Evolutionary conservation across 75 land plant genomes (phyloP), one percentile per base, ranked within the genome.

Genomic region (Cunninghamia lanceolata): DNA sequence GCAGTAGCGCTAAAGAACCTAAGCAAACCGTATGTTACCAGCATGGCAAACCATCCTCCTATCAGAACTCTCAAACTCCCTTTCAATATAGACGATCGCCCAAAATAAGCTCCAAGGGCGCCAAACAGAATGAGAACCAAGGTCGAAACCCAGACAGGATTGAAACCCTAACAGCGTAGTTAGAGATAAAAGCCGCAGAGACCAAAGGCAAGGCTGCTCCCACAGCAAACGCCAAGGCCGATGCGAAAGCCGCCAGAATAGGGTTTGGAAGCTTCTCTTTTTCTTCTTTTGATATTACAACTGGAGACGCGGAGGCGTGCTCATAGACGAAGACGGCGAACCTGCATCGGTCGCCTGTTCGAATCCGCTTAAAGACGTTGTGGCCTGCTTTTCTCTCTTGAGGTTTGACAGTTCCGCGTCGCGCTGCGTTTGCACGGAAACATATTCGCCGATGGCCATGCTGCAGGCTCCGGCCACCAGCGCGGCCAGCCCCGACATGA

Each of bases 21-120:
- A 46, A 93, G 91, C 50, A 96, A 43, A 1, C 98, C 98, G 84
- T 84, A 95, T 3, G 97, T 96, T 16, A 94, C 85, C 47, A 85
- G 86, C 97, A 96, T 94, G 82, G 95, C 98, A 17, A 90, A 17
- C 97, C 94, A 96, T 1, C 97, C 98, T 53, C 97, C 95, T 8
- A 94, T 46, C 82, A 92, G 66, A 19, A 92, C 92, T 36, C 95
- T 87, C 1, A 86, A 9, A 25, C 35, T 14, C 1, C 91, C 94
- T 77, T 66, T 86, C 35, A 32, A 8, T 36, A 91, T 42, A 39
- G 82, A 70, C 0, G 94, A 88, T 0, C 88, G 88, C 36, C 94
- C 94, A 10, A 92, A 85, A 30, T 73, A 53, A 11, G 92, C 94
- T 14, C 92, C 94, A 3, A 86, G 15, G 42, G 87, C 89, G 4